Percentiles rank a stretch among this genome's conserved stretches.
Conservation (phyloP, 1,284 basidiomycete genomes). For the Puccinia triticina region DNA sequence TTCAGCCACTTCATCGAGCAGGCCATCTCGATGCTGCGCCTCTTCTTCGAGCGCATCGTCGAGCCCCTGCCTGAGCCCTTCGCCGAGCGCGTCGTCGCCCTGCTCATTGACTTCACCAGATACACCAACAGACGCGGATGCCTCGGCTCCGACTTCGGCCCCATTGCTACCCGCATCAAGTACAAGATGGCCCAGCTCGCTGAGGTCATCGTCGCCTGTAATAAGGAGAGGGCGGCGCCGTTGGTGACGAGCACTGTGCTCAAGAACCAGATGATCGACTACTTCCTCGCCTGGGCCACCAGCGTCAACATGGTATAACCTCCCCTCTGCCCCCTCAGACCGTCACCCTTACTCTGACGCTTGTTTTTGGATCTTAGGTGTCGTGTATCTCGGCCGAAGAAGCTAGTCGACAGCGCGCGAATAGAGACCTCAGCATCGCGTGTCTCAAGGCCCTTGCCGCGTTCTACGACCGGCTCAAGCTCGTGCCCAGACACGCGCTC, state of each 20-base stretch:
- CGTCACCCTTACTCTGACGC: background rate
- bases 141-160: background rate
- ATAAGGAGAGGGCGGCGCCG: slow-evolving; percentile 68
- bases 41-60: slow-evolving; percentile 74
- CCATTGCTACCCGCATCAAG: slow-evolving; percentile 65
- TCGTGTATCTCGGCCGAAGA: slow-evolving; percentile 40
- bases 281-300: slow-evolving; percentile 45
- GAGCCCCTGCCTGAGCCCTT: slow-evolving; percentile 66
- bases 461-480: slow-evolving; percentile 73
- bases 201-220: slow-evolving; percentile 68
- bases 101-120: slow-evolving; percentile 29
- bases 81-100: slow-evolving; percentile 62
- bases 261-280: slow-evolving; percentile 49
- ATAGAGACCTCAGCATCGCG: slow-evolving; percentile 75
- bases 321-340: background rate
- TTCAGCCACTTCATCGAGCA: slow-evolving; percentile 73
- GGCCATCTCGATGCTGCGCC: slow-evolving; percentile 72
- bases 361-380: background rate
- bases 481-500: slow-evolving; percentile 67
- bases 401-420: slow-evolving; percentile 73
- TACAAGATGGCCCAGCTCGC: slow-evolving; percentile 75
- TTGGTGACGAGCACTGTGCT: slow-evolving; percentile 57
- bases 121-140: slow-evolving; percentile 17
- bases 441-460: slow-evolving; percentile 73
- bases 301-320: slow-evolving; percentile 17